Percentiles rank a stretch among this genome's conserved stretches.
These are phyloP conservation scores for Corylus avellana DNA, from an alignment of 306 rosid species.

Conservation along the genomic window DNA sequence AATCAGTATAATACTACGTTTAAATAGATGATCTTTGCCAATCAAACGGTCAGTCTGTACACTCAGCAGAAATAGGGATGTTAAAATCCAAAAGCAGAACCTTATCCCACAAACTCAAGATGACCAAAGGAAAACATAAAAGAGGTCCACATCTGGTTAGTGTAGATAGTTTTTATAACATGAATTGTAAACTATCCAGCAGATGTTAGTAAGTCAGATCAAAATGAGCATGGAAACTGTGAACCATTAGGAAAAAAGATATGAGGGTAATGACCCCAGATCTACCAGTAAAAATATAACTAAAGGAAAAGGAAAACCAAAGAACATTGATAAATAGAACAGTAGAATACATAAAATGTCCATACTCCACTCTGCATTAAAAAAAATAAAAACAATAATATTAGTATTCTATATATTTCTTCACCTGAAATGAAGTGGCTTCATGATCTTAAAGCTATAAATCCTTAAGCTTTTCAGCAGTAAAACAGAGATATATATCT, in stretches of 20 bases:
- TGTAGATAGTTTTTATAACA: neutral
- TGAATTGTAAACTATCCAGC: neutral
- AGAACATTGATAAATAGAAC: neutral
- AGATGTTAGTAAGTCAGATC: neutral
- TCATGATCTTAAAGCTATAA: slow-evolving; percentile 2
- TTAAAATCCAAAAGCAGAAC: slow-evolving; percentile 6
- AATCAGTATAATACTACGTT: slow-evolving; percentile 48
- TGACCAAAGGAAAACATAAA: neutral
- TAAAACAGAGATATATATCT: neutral
- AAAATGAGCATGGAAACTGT: neutral
- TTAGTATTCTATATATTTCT: neutral
- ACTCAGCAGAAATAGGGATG: neutral
- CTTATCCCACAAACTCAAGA: neutral
- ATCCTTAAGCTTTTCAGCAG: neutral
- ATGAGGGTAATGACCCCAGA: neutral
- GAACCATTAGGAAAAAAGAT: neutral
- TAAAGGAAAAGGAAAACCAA: neutral
- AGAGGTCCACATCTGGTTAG: neutral
- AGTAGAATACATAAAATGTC: neutral
- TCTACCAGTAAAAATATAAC: neutral
- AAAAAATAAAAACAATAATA: neutral
- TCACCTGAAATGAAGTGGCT: neutral
- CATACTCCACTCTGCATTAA: neutral
- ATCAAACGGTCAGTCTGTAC: slow-evolving; percentile 43
- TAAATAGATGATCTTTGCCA: slow-evolving; percentile 49